Percentiles rank a stretch among this genome's conserved stretches.
phyloP scores from a whole-genome alignment of 2,329 filamentous ascomycete species.

The Fusarium virguliforme region DNA sequence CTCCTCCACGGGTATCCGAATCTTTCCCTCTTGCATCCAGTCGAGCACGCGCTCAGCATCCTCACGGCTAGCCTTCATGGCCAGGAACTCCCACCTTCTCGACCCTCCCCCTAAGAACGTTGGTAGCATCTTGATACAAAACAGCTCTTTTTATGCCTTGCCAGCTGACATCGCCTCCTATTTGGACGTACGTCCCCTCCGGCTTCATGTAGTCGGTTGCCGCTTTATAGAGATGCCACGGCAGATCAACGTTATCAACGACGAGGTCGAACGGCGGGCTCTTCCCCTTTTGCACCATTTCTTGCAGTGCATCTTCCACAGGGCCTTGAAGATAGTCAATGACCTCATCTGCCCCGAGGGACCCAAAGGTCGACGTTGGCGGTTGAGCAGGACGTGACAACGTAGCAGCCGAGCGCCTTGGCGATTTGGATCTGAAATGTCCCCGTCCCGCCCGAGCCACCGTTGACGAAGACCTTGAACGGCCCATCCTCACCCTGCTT shows the following conservation, averaged over 20 bases:
- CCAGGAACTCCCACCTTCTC: not conserved
- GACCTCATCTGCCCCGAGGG: not conserved
- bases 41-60: not conserved
- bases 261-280: not conserved
- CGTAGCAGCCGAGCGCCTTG: not conserved
- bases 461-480: not conserved
- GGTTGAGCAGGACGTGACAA: not conserved
- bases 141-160: not conserved
- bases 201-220: not conserved
- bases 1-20: not conserved
- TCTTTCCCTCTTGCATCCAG: slow-evolving; percentile 11
- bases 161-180: slow-evolving; percentile 1
- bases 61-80: not conserved
- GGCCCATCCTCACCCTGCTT: not conserved
- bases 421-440: slow-evolving; percentile 10
- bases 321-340: not conserved
- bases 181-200: not conserved
- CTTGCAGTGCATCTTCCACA: not conserved
- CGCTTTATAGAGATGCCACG: not conserved
- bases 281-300: not conserved
- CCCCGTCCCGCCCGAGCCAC: not conserved
- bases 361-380: not conserved
- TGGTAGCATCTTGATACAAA: slow-evolving; percentile 2
- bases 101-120: not conserved
- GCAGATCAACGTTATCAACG: not conserved